Base-by-base conservation (phyloP, 2,329 filamentous ascomycete species). In the Incumbomyces delicatus region DNA sequence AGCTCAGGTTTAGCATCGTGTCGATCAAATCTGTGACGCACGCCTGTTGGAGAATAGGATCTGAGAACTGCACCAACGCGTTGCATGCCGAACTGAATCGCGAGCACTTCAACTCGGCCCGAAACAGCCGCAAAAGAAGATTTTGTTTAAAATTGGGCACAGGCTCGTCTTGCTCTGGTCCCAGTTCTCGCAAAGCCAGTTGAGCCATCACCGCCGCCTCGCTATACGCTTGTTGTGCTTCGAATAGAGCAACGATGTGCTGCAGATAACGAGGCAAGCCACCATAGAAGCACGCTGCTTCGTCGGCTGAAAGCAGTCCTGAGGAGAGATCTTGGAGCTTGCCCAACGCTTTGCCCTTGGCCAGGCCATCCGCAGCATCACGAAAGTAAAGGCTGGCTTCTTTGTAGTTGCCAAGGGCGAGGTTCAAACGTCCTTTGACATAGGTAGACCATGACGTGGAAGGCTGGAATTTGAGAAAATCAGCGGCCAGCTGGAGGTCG, bases 181-280 rank as follows among this genome's bases (percentile, higher is more conserved):
- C 59, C 31, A 68, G 54, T 29, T 85, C 83, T 57, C 87, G 81
- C 35, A 94, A 70, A 5, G 85, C 81, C 18, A 89, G 70, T 33
- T 80, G 77, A 33, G 86, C 81, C 69, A 95, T 95, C 54, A 94
- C 86, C 5, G 87, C 77, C 34, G 94, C 86, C 58, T 84, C 85
- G 1, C 85, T 84, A 63, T 85, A 86, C 0, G 83, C 80, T 55
- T 82, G 84, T 36, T 79, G 76, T 56, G 77, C 78, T 61, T 95
- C 89, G 60, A 85, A 96, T 1, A 98, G 73, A 16, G 79, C 75
- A 11, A 89, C 77, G 42, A 96, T 77, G 62, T 98, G 92, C 35
- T 83, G 80, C 63, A 94, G 94, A 66, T 95, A 98, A 52, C 78
- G 81, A 4, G 87, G 77, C 34, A 89, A 73, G 1, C 90, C 92